Percentiles rank a stretch among this genome's conserved stretches.
Evolutionary conservation across 2,329 filamentous ascomycete species (phyloP).

Genomic region (Cladosporium colombiae): DNA sequence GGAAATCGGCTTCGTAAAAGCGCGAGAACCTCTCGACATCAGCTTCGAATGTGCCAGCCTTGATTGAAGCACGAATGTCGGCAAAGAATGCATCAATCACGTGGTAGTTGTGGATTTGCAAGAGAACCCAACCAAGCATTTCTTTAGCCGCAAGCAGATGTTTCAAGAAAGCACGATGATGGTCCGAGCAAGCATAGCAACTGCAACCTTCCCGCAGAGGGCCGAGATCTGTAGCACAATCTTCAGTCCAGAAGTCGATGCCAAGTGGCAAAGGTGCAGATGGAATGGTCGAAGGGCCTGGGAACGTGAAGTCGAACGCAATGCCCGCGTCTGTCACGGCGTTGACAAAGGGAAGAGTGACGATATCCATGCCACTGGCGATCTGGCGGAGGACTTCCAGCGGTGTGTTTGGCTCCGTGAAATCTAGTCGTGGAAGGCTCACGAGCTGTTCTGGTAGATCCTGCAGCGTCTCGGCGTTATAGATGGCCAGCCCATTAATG

Average conservation of each 20-base stretch:
- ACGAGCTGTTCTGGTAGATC: slow-evolving; percentile 64
- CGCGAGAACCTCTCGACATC: slow-evolving; percentile 62
- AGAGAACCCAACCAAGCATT: slow-evolving; percentile 92
- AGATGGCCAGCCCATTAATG: slow-evolving; percentile 73
- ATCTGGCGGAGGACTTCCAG: slow-evolving; percentile 77
- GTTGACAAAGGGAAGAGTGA: slow-evolving; percentile 75
- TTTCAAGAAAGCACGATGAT: slow-evolving; percentile 84
- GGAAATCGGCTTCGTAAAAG: slow-evolving; percentile 70
- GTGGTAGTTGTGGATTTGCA: slow-evolving; percentile 89
- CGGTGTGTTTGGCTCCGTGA: slow-evolving; percentile 69
- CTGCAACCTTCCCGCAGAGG: slow-evolving; percentile 66
- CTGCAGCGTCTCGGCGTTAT: slow-evolving; percentile 69
- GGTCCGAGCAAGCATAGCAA: slow-evolving; percentile 81
- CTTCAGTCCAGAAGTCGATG: slow-evolving; percentile 71
- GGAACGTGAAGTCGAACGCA: slow-evolving; percentile 77
- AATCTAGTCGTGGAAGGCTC: slow-evolving; percentile 70
- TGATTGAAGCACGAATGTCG: slow-evolving; percentile 66
- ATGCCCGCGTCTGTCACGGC: slow-evolving; percentile 79
- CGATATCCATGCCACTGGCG: slow-evolving; percentile 74
- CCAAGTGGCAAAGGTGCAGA: slow-evolving; percentile 58
- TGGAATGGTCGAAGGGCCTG: slow-evolving; percentile 44
- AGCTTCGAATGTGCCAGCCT: slow-evolving; percentile 54
- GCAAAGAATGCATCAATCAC: slow-evolving; percentile 72
- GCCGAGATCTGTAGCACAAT: slow-evolving; percentile 61
- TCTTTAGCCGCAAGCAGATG: slow-evolving; percentile 89